Evolutionary conservation across 345 rosid species (phyloP).

Genomic region (Theobroma cacao): DNA sequence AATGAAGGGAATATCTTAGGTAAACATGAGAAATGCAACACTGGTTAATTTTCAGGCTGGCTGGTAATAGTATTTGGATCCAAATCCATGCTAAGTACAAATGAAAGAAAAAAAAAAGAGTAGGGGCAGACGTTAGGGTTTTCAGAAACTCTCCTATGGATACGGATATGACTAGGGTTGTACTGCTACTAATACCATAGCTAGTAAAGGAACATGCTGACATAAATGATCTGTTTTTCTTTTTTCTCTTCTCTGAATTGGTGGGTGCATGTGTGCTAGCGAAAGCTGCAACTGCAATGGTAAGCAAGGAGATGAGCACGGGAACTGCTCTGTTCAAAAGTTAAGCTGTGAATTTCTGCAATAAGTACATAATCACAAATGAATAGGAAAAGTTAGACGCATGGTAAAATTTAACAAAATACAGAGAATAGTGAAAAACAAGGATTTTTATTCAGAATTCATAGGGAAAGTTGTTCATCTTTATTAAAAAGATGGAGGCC

Average conservation of each 20-base stretch:
- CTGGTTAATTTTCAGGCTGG: not conserved
- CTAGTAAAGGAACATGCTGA: not conserved
- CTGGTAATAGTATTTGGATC: not conserved
- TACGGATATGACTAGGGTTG: not conserved
- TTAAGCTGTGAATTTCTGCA: too few relatives aligned
- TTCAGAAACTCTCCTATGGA: not conserved
- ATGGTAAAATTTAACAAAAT: too few relatives aligned
- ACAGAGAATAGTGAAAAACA: too few relatives aligned
- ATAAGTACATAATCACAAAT: not conserved
- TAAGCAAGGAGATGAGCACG: not conserved
- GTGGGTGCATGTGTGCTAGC: not conserved
- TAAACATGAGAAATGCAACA: not conserved
- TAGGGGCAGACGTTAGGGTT: not conserved
- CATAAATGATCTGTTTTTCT: too few relatives aligned
- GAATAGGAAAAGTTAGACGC: not conserved
- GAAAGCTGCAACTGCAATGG: constrained; percentile 1
- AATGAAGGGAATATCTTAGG: not conserved
- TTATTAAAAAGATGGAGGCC: too few relatives aligned
- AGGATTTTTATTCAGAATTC: too few relatives aligned
- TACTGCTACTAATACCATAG: not conserved
- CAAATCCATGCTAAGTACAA: not conserved
- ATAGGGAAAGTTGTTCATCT: too few relatives aligned
- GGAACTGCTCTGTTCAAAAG: too few relatives aligned
- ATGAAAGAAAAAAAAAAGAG: not conserved
- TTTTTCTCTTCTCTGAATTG: too few relatives aligned